These are phyloP conservation scores for Lachnellula suecica DNA, from an alignment of 2,329 filamentous ascomycete genomes.

Conservation along the genomic window DNA sequence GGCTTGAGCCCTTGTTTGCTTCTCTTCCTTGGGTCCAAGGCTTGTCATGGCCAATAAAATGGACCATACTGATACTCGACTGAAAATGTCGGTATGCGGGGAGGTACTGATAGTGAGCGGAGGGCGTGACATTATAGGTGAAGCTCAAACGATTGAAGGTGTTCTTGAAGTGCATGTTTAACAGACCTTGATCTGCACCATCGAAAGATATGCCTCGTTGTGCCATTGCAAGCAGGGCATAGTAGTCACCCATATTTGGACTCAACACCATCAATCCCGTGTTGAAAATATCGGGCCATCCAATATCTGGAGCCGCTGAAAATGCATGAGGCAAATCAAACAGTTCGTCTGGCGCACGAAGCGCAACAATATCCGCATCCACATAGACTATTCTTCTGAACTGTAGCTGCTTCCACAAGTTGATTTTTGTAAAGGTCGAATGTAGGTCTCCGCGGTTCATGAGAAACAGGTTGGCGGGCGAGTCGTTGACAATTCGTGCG, in stretches of 20 bases:
- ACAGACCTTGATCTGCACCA: constrained; percentile 89
- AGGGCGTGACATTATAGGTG: constrained; percentile 95
- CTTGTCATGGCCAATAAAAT: constrained; percentile 92
- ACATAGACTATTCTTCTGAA: constrained; percentile 93
- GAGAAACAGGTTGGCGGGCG: constrained; percentile 79
- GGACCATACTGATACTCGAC: constrained; percentile 82
- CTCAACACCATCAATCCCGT: constrained; percentile 92
- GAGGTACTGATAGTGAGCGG: constrained; percentile 94
- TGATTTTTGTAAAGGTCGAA: constrained; percentile 94
- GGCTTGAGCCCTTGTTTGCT: constrained; percentile 52
- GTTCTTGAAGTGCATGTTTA: constrained; percentile 91
- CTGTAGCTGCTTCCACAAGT: constrained; percentile 86
- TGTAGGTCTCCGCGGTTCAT: constrained; percentile 91
- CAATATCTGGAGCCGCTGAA: constrained; percentile 85
- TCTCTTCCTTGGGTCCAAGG: constrained; percentile 74
- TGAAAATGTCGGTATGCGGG: constrained; percentile 94
- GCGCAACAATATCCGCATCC: constrained; percentile 89
- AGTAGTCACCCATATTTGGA: constrained; percentile 85
- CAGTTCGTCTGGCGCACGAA: constrained; percentile 89
- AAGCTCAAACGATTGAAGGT: constrained; percentile 88
- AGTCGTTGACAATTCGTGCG: constrained; percentile 72
- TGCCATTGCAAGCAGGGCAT: constrained; percentile 80
- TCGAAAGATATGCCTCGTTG: constrained; percentile 90
- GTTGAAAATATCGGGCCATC: constrained; percentile 98
- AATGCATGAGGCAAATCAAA: constrained; percentile 65